These are phyloP conservation scores for Pichia ethanolica DNA, from an alignment of 805 yeast species.

Conservation along the genomic window DNA sequence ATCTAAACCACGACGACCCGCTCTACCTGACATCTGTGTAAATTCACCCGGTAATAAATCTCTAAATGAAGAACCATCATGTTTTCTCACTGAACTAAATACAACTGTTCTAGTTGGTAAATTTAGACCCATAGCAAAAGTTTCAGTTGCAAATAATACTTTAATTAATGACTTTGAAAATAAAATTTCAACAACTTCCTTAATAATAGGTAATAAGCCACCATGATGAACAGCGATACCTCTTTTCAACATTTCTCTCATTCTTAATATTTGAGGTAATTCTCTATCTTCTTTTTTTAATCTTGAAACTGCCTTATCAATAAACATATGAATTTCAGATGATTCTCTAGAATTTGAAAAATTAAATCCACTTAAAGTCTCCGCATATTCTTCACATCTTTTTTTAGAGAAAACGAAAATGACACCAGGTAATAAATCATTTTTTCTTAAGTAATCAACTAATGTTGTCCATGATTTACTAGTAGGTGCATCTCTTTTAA, in stretches of 20 bases:
- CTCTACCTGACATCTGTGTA: constrained; percentile 98
- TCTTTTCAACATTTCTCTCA: constrained; percentile 74
- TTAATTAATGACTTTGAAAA: constrained; percentile 83
- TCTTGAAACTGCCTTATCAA: constrained; percentile 82
- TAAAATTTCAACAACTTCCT: constrained; percentile 91
- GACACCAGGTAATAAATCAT: constrained; percentile 82
- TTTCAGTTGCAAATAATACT: constrained; percentile 93
- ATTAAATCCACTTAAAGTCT: constrained; percentile 62
- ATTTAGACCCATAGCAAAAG: constrained; percentile 97
- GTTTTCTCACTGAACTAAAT: constrained; percentile 77
- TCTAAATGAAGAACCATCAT: constrained; percentile 82
- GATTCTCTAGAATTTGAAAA: constrained; percentile 80
- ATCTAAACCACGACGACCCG: constrained; percentile 96
- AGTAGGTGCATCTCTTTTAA: constrained; percentile 58
- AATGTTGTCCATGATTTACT: constrained; percentile 72
- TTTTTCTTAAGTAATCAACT: constrained; percentile 59
- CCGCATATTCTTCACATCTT: constrained; percentile 89
- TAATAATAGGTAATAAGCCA: constrained; percentile 82
- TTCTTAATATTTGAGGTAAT: constrained; percentile 80
- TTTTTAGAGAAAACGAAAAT: constrained; percentile 90
- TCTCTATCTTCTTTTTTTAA: constrained; percentile 88
- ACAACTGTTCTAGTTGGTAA: constrained; percentile 95
- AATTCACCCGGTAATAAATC: constrained; percentile 90
- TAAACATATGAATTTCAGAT: constrained; percentile 87
- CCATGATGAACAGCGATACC: constrained; percentile 99